A percentile compares a stretch with the other conserved stretches of the same genome.
phyloP scores from a whole-genome alignment of 495 filamentous ascomycete species.

The Annulohypoxylon nitens region DNA sequence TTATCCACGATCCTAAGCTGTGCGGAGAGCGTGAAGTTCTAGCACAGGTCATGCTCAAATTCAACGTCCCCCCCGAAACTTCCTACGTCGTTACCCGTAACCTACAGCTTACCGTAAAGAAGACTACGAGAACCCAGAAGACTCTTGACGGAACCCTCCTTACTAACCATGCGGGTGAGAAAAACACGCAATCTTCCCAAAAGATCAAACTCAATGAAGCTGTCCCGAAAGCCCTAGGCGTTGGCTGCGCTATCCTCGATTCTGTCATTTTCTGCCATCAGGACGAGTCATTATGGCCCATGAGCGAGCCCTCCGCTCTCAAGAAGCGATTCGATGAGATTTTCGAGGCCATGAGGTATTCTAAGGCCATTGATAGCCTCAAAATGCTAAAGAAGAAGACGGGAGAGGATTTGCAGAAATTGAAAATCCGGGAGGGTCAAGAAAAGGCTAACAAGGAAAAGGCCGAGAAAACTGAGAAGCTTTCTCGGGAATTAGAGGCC shows the following conservation, averaged over 20 bases:
- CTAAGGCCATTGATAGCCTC: conserved; percentile 95
- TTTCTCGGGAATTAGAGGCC: conserved; percentile 70
- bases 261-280: conserved; percentile 99
- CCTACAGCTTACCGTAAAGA: conserved; percentile 88
- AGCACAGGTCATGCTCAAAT: conserved; percentile 91
- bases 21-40: conserved; percentile 90
- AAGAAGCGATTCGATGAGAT: conserved; percentile 98
- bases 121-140: conserved; percentile 76
- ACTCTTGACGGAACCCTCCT: conserved; percentile 83
- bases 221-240: conserved; percentile 89
- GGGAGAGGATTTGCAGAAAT: conserved; percentile 76
- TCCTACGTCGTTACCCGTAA: conserved; percentile 85
- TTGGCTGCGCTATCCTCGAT: conserved; percentile 89
- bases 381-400: conserved; percentile 86
- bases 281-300: conserved; percentile 97
- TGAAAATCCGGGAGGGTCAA: conserved; percentile 78
- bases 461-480: conserved; percentile 77
- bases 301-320: conserved; percentile 86
- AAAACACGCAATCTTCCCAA: conserved; percentile 78
- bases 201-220: conserved; percentile 84
- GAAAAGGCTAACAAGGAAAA: conserved; percentile 89
- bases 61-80: conserved; percentile 78
- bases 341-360: conserved; percentile 96
- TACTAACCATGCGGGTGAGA: conserved; percentile 84
- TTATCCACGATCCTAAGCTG: conserved; percentile 96